A percentile compares a stretch with the other conserved stretches of the same genome.
Conservation (phyloP, 2,329 filamentous ascomycete genomes). For the Colletotrichum kahawae region DNA sequence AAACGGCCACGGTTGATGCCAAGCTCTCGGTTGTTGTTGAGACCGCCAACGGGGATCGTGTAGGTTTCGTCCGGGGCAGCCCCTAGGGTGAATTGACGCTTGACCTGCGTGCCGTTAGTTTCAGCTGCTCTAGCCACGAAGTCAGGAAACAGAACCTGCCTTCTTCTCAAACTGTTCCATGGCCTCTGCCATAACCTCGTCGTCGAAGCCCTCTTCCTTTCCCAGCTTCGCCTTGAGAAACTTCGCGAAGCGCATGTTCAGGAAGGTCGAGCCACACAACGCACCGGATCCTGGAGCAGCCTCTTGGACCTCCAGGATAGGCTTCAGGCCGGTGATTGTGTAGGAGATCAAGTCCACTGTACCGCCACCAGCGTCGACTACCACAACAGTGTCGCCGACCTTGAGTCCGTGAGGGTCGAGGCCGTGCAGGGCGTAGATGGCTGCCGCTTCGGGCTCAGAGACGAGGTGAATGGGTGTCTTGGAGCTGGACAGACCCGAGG, state of each 20-base stretch:
- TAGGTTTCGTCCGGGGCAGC: constrained; percentile 41
- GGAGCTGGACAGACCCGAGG: constrained; percentile 33
- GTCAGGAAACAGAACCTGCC: constrained; percentile 22
- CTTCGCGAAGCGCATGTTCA: constrained; percentile 52
- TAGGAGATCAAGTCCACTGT: constrained; percentile 61
- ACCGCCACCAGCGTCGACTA: constrained; percentile 60
- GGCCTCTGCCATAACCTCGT: constrained; percentile 43
- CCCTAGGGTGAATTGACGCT: constrained; percentile 32
- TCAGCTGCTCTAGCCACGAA: constrained; percentile 8
- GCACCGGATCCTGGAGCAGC: constrained; percentile 53
- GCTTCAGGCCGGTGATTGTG: constrained; percentile 47
- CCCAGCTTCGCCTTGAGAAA: constrained; percentile 49
- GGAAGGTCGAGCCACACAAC: constrained; percentile 53
- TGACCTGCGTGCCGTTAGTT: constrained; percentile 33
- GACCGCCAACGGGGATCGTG: constrained; percentile 39
- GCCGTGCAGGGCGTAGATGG: constrained; percentile 51
- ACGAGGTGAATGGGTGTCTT: constrained; percentile 47
- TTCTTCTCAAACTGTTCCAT: constrained; percentile 49
- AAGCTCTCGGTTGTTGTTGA: constrained; percentile 39
- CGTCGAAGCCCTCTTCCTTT: constrained; percentile 46
- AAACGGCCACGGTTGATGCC: constrained; percentile 42
- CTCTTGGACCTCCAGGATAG: constrained; percentile 52
- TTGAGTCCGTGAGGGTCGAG: constrained; percentile 45
- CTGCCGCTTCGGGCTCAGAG: constrained; percentile 59
- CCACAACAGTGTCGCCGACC: constrained; percentile 52